A percentile compares a stretch with the other conserved stretches of the same genome.
Evolutionary conservation across 2,329 filamentous ascomycete genomes (phyloP).

Genomic region (Colletotrichum sp.): DNA sequence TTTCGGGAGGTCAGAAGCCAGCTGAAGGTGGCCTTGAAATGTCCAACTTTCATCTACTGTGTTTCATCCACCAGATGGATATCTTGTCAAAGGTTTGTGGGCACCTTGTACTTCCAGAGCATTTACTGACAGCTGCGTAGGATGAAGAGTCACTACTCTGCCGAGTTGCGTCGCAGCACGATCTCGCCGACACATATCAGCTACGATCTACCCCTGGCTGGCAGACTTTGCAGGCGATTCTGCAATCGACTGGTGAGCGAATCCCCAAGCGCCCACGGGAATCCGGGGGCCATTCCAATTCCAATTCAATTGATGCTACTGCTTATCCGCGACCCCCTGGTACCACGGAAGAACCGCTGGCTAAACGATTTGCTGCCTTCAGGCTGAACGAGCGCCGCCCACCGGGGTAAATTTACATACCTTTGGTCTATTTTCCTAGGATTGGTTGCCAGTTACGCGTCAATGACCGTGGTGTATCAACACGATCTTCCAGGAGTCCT

Average conservation of each 20-base stretch:
- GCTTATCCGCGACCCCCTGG: conserved; percentile 31
- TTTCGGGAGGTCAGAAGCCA: conserved; percentile 62
- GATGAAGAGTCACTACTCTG: conserved; percentile 88
- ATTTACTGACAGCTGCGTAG: conserved; percentile 50
- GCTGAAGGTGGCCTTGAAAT: conserved; percentile 69
- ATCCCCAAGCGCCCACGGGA: conserved; percentile 74
- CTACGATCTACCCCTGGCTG: conserved; percentile 88
- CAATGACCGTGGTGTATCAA: background rate
- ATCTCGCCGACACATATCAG: conserved; percentile 80
- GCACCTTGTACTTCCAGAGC: background rate
- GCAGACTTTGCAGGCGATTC: conserved; percentile 91
- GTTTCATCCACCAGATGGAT: conserved; percentile 80
- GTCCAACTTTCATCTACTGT: conserved; percentile 95
- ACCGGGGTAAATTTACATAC: conserved; percentile 2
- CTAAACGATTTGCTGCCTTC: conserved; percentile 71
- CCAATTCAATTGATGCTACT: conserved; percentile 24
- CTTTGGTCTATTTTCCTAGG: background rate
- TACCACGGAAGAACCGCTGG: conserved; percentile 57
- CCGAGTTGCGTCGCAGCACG: conserved; percentile 81
- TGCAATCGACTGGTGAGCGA: conserved; percentile 97
- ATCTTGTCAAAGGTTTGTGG: conserved; percentile 81
- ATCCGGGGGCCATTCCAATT: conserved; percentile 38
- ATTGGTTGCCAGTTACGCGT: background rate
- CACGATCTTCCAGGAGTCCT: background rate
- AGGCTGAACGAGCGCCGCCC: conserved; percentile 56